Percentiles rank a stretch among this genome's conserved stretches.
These are phyloP conservation scores for Kernera saxatilis DNA, from an alignment of 345 rosid genomes.

Conservation along the genomic window DNA sequence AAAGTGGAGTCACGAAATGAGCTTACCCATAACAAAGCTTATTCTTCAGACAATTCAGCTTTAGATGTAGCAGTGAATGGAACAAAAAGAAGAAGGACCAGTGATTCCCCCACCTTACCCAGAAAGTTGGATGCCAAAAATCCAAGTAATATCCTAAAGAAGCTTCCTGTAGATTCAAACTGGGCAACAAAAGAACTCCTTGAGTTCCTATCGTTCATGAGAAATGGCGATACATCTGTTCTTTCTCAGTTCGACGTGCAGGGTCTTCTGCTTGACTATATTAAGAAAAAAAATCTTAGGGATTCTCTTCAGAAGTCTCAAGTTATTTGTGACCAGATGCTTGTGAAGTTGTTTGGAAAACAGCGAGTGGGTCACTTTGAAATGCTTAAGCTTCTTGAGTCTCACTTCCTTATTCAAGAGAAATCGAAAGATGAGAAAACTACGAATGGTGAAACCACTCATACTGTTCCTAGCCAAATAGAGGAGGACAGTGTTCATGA, in stretches of 20 bases:
- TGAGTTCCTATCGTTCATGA: constrained; percentile 76
- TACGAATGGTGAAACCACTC: constrained; percentile 29
- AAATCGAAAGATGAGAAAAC: constrained; percentile 30
- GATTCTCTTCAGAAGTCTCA: constrained; percentile 68
- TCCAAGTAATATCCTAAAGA: constrained; percentile 24
- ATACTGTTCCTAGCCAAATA: constrained; percentile 33
- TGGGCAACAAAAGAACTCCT: constrained; percentile 92
- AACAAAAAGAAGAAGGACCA: constrained; percentile 51
- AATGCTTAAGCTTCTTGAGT: constrained; percentile 85
- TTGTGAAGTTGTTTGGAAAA: constrained; percentile 63
- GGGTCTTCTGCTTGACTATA: constrained; percentile 65
- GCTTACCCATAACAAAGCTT: constrained; percentile 30
- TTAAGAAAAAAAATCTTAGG: constrained; percentile 58
- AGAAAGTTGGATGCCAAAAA: constrained; percentile 31
- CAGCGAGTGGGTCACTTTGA: constrained; percentile 69
- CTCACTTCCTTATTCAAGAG: constrained; percentile 60
- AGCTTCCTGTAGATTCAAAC: constrained; percentile 29
- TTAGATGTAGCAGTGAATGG: constrained; percentile 40
- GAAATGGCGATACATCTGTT: constrained; percentile 58
- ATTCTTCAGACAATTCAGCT: constrained; percentile 24
- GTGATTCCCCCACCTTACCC: constrained; percentile 28
- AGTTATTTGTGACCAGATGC: constrained; percentile 71
- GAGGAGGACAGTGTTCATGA: constrained; percentile 33
- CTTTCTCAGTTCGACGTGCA: constrained; percentile 65
- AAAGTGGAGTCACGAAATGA: constrained; percentile 29